Conservation (phyloP, 1,284 basidiomycete species). For the Cryptococcus wingfieldii region DNA sequence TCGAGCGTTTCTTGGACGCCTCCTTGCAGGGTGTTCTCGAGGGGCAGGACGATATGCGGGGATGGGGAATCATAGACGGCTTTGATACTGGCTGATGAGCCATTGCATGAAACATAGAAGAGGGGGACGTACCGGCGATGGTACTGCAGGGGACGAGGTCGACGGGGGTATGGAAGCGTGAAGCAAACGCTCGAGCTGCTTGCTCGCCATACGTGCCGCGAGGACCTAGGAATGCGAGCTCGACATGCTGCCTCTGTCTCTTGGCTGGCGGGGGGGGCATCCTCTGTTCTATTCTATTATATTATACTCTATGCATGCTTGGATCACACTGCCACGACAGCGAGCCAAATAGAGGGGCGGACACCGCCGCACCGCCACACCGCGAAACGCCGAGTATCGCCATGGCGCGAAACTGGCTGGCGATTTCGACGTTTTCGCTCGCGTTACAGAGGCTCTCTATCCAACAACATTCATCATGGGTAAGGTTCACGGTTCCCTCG, state of each 20-base stretch:
- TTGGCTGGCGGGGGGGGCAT: no score
- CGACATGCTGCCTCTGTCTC: neutral
- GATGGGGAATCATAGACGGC: conserved; percentile 26
- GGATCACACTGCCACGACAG: no score
- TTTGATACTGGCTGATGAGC: conserved; percentile 13
- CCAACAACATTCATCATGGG: conserved; percentile 49
- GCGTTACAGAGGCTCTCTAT: neutral
- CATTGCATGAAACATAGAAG: neutral
- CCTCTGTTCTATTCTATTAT: no score
- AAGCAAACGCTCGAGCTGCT: conserved; percentile 24
- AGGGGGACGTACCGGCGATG: conserved; percentile 25
- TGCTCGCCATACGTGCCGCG: conserved; percentile 47
- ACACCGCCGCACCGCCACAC: no score
- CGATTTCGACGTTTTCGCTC: no score
- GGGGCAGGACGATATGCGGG: conserved; percentile 38
- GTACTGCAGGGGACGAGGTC: conserved; percentile 31
- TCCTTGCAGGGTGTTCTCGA: conserved; percentile 49
- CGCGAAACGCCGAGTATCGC: no score
- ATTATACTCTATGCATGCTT: no score
- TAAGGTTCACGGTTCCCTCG: conserved; percentile 97
- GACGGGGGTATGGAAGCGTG: conserved; percentile 9
- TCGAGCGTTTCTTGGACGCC: conserved; percentile 46
- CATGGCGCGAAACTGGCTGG: no score
- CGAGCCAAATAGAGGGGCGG: no score
- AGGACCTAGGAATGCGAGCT: conserved; percentile 46